Percentiles rank a stretch among this genome's conserved stretches.
phyloP scores from a whole-genome alignment of 164 flowering plant genomes.

The Pachysandra terminalis region DNA sequence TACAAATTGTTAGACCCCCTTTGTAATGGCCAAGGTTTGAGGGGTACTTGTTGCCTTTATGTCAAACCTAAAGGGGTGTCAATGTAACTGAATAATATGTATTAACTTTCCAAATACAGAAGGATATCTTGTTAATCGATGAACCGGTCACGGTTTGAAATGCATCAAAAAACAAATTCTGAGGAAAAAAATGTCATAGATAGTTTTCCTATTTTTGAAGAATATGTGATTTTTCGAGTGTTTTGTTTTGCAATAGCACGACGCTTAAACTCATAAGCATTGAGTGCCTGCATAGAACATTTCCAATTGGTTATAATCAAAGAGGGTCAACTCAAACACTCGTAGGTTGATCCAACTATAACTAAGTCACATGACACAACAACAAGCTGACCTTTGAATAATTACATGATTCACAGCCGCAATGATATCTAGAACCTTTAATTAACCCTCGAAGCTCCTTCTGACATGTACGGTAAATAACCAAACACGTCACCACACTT shows the following conservation, averaged over 20 bases:
- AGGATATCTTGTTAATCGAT: too few species aligned
- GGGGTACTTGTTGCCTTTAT: too few species aligned
- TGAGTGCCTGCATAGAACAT: conserved; percentile 40
- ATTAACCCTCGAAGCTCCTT: conserved; percentile 64
- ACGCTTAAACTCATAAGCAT: conserved; percentile 75
- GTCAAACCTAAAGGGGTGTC: too few species aligned
- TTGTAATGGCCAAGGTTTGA: too few species aligned
- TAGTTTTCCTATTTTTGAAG: conserved; percentile 74
- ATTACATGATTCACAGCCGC: conserved; percentile 65
- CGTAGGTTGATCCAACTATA: background rate
- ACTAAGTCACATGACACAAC: background rate
- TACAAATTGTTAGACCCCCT: too few species aligned
- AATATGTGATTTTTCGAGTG: conserved; percentile 87
- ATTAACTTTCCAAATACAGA: too few species aligned
- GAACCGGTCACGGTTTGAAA: conserved; percentile 67
- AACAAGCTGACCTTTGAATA: conserved; percentile 42
- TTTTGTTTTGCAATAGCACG: conserved; percentile 75
- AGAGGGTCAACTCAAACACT: background rate
- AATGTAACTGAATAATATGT: too few species aligned
- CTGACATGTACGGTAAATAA: conserved; percentile 11
- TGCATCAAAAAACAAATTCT: conserved; percentile 53
- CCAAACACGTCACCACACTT: background rate
- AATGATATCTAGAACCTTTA: conserved; percentile 73
- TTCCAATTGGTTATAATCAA: background rate
- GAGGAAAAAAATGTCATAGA: conserved; percentile 65